Base-by-base conservation (phyloP, 768 basidiomycete species). In the Baorangia bicolor region DNA sequence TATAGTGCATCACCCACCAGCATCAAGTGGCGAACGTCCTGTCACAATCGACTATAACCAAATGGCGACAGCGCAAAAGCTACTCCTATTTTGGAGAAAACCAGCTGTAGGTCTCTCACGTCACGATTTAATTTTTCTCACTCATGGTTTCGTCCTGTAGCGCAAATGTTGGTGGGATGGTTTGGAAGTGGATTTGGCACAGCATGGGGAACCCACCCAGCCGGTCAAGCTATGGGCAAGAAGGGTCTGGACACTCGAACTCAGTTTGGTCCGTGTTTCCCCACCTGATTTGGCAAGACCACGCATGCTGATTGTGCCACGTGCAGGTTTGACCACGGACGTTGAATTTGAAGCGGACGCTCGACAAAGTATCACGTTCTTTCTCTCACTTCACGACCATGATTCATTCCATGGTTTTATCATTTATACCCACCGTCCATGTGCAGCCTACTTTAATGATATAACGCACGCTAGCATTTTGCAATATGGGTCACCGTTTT, bases 161-260 rank as follows among this genome's bases (percentile, higher is more conserved):
- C 81, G 97, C 39, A 98, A 99, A 77, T 98, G 96, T 74, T 99
- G 97, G 97, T 99, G 97, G 97, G 97, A 99, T 64, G 96, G 96
- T 12, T 79, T 94, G 37, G 94, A 96, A 61, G 85, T 96, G 20
- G 91, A 97, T 51, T 69, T 98, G 40, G 84, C 88, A 9, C 77
- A 80, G 5, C 69, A 77, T 1, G 84, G 76, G 5, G 79, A 79
- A 35, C 73, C 82, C 48, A 66, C 80, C 10, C 77, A 81, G 64
- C 75, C 72, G 11, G 82, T 95, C 63, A 98, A 98, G 74, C 80
- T 99, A 43, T 98, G 97, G 96, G 94, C 96, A 20, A 83, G 97
- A 55, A 78, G 97, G 55, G 97, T 99, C 16, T 99, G 97, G 97
- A 99, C 97, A 11, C 78, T 99, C 54, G 97, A 99, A 77, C 80